Evolutionary conservation across 1,284 basidiomycete genomes (phyloP).

Genomic region (Ustilago bromivora): DNA sequence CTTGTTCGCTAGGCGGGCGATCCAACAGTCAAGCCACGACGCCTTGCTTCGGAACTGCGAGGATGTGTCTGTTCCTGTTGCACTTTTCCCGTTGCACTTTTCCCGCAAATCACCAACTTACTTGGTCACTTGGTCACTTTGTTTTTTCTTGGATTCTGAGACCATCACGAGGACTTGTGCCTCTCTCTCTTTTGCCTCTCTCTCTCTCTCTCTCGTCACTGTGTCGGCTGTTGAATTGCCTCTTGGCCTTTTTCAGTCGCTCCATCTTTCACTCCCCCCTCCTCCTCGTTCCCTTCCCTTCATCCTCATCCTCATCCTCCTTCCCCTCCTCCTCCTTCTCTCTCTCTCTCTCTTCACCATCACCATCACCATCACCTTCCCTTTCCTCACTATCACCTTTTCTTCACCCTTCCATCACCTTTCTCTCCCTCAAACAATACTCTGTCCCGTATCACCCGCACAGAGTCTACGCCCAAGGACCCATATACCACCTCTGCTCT

Average conservation of each 20-base stretch:
- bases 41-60: slow-evolving; percentile 34
- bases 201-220: neutral
- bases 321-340: neutral
- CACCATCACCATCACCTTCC: neutral
- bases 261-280: neutral
- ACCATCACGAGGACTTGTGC: slow-evolving; percentile 6
- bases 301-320: neutral
- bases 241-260: neutral
- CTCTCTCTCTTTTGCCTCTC: slow-evolving; percentile 1
- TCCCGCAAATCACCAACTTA: neutral
- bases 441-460: neutral
- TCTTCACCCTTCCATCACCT: neutral
- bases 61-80: neutral
- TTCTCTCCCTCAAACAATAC: neutral
- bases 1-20: neutral
- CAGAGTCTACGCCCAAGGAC: neutral
- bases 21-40: neutral
- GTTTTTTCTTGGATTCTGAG: slow-evolving; percentile 1
- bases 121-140: neutral
- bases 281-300: no score
- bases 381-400: neutral
- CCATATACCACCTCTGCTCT: neutral
- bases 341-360: neutral
- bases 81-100: neutral
- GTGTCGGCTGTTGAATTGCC: neutral